phyloP scores from a whole-genome alignment of 495 filamentous ascomycete genomes.

The Aspergillus baeticus region DNA sequence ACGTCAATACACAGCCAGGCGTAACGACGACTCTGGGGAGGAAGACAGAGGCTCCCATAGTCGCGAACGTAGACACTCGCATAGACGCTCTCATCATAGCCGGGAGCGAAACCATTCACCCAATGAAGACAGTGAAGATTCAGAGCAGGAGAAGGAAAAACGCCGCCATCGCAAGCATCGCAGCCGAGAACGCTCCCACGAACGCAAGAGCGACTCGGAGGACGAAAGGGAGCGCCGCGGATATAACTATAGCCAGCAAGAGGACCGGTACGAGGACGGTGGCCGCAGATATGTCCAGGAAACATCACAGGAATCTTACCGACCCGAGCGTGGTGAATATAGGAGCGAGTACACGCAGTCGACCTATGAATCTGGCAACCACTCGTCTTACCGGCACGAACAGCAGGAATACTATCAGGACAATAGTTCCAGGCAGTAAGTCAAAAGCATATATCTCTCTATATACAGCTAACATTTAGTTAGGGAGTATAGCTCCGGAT shows the following conservation, averaged over 20 bases:
- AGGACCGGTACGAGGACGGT: slow-evolving; percentile 3
- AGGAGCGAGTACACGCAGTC: slow-evolving; percentile 4
- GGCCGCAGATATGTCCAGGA: not conserved
- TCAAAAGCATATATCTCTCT: too few species aligned
- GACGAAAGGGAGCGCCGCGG: not conserved
- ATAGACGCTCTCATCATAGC: not conserved
- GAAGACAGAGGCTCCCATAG: not conserved
- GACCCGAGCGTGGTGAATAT: slow-evolving; percentile 21
- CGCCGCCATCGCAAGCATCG: slow-evolving; percentile 2
- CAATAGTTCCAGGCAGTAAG: slow-evolving; percentile 11
- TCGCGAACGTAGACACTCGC: not conserved
- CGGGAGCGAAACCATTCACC: slow-evolving; percentile 1
- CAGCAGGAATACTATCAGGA: not conserved
- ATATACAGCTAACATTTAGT: too few species aligned
- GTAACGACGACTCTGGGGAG: not conserved
- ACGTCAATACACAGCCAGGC: not conserved
- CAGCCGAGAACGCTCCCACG: not conserved
- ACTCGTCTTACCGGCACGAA: slow-evolving; percentile 4
- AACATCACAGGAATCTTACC: slow-evolving; percentile 9
- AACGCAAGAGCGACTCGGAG: slow-evolving; percentile 1
- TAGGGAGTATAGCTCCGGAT: slow-evolving; percentile 9
- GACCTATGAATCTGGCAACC: slow-evolving; percentile 6
- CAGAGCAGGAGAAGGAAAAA: not conserved
- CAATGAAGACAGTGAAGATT: not conserved
- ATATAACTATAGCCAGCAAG: not conserved